Evolutionary conservation across 108 stramenopile genomes (phyloP), one percentile per base, ranked within the genome.

Genomic region (Fragilaria radians): DNA sequence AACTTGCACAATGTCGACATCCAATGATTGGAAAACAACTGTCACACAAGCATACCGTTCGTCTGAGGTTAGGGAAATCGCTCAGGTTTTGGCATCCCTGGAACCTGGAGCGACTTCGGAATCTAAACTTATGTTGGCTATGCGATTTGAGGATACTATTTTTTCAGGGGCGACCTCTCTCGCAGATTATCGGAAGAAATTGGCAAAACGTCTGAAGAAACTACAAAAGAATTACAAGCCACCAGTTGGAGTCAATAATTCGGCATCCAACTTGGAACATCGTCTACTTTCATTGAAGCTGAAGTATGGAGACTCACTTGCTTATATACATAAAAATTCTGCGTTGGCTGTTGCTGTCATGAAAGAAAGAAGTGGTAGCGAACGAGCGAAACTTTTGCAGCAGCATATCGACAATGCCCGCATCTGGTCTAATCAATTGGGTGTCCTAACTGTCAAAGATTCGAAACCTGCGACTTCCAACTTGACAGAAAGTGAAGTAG

Each of bases 121-220:
- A 23, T 85, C 82, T 54, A 91, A 91, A 68, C 70, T 78, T 2
- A 74, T 76, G 70, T 60, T 91, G 46, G 85, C 89, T 24, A 83
- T 77, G 77, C 64, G 69, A 36, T 91, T 91, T 61, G 89, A 91
- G 72, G 83, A 85, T 34, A 58, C 66, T 4, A 84, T 87, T 21
- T 91, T 91, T 71, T 77, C 80, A 60, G 46, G 70, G 5, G 81
- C 82, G 5, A 47, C 25, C 24, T 67, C 69, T 26, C 53, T 87
- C 29, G 80, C 72, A 4, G 84, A 87, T 59, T 91, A 91, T 67
- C 70, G 71, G 14, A 87, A 91, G 58, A 81, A 57, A 29, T 61
- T 91, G 28, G 57, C 80, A 28, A 91, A 85, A 48, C 67, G 80
- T 21, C 52, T 91, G 24, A 91, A 87, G 17, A 83, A 83, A 48